Conservation (phyloP, 768 basidiomycete species). For the Suillus tomentosus region DNA sequence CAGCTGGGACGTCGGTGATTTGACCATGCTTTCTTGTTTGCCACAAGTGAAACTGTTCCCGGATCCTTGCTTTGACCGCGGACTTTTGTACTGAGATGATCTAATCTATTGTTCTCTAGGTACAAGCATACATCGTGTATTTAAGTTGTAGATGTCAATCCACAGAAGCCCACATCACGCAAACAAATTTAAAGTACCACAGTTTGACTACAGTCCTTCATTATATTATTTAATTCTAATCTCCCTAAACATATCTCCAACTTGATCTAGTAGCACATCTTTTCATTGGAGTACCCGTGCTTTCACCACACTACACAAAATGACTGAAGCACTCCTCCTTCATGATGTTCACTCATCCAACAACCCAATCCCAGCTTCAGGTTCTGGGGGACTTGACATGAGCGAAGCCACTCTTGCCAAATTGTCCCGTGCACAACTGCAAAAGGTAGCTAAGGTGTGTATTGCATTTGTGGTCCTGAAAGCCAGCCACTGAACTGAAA, state of each 20-base stretch:
- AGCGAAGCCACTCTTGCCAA: conserved; percentile 24
- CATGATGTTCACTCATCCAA: neutral
- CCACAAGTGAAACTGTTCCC: neutral
- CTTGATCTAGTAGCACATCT: neutral
- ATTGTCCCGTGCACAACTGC: conserved; percentile 24
- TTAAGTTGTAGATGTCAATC: conserved; percentile 2
- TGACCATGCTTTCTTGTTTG: neutral
- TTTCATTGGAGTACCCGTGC: neutral
- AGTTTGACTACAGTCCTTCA: no score
- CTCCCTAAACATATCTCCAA: neutral
- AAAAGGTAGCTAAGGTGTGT: neutral
- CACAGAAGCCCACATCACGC: neutral
- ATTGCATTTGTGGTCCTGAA: neutral
- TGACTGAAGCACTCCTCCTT: neutral
- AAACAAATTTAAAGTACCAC: neutral
- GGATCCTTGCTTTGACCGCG: conserved; percentile 9
- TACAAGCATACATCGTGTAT: neutral
- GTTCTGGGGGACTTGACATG: neutral
- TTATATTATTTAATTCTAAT: neutral
- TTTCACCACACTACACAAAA: neutral
- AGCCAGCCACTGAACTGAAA: neutral
- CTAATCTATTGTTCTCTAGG: conserved; percentile 9
- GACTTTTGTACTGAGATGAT: conserved; percentile 5
- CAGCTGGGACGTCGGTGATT: neutral
- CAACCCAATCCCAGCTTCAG: neutral